Evolutionary conservation across 2,329 filamentous ascomycete species (phyloP).

Genomic region (Dactylella cylindrospora): DNA sequence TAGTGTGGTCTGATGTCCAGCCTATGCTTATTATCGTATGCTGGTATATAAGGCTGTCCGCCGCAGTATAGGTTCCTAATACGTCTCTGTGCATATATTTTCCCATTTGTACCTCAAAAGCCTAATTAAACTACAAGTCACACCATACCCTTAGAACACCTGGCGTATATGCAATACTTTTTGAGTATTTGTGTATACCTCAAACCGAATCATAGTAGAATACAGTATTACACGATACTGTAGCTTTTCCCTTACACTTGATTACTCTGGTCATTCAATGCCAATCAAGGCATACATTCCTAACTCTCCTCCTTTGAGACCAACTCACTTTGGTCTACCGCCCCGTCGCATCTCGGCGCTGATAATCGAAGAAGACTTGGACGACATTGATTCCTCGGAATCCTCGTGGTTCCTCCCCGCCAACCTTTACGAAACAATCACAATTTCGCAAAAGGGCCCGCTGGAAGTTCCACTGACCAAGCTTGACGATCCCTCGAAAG

Average conservation of each 20-base stretch:
- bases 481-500: too few relatives aligned
- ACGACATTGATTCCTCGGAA: constrained; percentile 30
- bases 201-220: constrained; percentile 8
- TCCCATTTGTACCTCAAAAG: constrained; percentile 32
- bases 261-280: constrained; percentile 26
- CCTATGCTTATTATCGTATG: constrained; percentile 27
- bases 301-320: constrained; percentile 31
- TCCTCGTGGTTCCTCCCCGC: constrained; percentile 42
- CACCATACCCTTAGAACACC: constrained; percentile 18
- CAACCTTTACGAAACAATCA: constrained; percentile 38
- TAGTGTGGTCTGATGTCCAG: constrained; percentile 42
- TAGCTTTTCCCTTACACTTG: too few relatives aligned
- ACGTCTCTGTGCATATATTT: constrained; percentile 33
- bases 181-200: too few relatives aligned
- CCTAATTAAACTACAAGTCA: constrained; percentile 43
- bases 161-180: too few relatives aligned
- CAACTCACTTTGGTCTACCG: constrained; percentile 24
- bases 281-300: constrained; percentile 39
- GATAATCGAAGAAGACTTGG: constrained; percentile 42
- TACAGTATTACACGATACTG: constrained; percentile 16
- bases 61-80: constrained; percentile 22
- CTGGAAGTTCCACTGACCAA: neutral
- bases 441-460: constrained; percentile 35
- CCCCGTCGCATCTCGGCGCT: constrained; percentile 38
- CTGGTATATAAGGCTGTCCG: constrained; percentile 43